phyloP scores from a whole-genome alignment of 306 rosid genomes.

The Ziziphus jujuba region DNA sequence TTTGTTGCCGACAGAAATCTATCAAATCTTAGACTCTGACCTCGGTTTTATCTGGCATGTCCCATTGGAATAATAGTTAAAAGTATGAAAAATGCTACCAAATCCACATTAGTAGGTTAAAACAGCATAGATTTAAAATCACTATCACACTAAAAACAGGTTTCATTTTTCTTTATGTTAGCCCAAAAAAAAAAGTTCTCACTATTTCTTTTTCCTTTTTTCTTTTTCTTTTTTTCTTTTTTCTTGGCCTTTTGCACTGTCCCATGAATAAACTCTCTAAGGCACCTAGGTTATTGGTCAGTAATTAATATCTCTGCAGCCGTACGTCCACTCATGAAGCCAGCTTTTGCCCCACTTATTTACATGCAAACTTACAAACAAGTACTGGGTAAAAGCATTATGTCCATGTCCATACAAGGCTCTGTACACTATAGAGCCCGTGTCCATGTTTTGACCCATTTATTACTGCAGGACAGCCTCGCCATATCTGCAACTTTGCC shows the following conservation, averaged over 20 bases:
- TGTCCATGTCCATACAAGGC: background rate
- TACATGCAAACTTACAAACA: constrained; percentile 6
- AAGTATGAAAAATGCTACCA: background rate
- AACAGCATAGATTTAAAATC: too few species aligned
- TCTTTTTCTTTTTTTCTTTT: too few species aligned
- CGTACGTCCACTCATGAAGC: background rate
- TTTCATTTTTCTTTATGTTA: too few species aligned
- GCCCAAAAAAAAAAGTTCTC: too few species aligned
- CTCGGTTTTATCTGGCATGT: background rate
- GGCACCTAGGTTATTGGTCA: background rate
- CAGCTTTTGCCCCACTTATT: background rate
- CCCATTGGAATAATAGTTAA: background rate
- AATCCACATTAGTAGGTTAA: too few species aligned
- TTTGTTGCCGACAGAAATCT: constrained; percentile 1
- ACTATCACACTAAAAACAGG: too few species aligned
- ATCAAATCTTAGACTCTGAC: background rate
- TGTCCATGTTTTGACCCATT: background rate
- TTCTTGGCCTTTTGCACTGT: background rate
- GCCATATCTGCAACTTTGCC: too few species aligned
- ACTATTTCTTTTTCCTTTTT: too few species aligned
- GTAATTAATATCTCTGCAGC: constrained; percentile 9
- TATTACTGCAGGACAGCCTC: too few species aligned
- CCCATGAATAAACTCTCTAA: background rate
- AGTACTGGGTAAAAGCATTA: background rate
- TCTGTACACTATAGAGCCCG: background rate